Evolutionary conservation across 805 yeast species (phyloP).

Genomic region (Candida argentea): DNA sequence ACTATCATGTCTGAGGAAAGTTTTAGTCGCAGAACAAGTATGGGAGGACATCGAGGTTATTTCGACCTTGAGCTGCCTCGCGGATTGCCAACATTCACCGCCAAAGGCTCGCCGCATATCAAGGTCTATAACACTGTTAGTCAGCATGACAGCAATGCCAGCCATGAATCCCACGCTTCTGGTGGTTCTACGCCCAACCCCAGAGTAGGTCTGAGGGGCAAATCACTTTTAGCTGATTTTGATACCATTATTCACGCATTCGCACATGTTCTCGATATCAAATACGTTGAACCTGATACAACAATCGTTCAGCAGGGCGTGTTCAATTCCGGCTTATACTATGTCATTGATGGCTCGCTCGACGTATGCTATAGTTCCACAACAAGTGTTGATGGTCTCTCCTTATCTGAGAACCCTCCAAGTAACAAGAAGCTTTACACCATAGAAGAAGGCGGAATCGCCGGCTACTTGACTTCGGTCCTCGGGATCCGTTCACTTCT

Average conservation of each 20-base stretch:
- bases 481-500: conserved; percentile 75
- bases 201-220: not conserved
- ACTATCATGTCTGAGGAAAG: conserved; percentile 14
- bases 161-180: not conserved
- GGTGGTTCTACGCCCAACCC: not conserved
- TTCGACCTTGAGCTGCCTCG: conserved; percentile 6
- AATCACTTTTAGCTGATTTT: conserved; percentile 24
- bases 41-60: too few relatives aligned
- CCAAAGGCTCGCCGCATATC: conserved; percentile 1
- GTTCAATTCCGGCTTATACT: conserved; percentile 64
- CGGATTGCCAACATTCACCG: conserved; percentile 2
- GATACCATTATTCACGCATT: conserved; percentile 47
- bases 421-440: conserved; percentile 40
- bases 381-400: conserved; percentile 10
- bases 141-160: conserved; percentile 7
- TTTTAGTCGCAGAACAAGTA: too few relatives aligned
- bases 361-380: conserved; percentile 40
- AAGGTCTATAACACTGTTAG: conserved; percentile 24
- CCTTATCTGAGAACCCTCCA: not conserved
- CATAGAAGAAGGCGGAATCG: conserved; percentile 69
- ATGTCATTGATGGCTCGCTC: conserved; percentile 68
- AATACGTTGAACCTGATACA: conserved; percentile 42
- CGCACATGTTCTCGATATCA: conserved; percentile 48
- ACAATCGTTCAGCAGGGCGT: conserved; percentile 55
- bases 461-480: conserved; percentile 77